phyloP scores from a whole-genome alignment of 805 yeast species.

The Tanozyma kutaoensis region DNA sequence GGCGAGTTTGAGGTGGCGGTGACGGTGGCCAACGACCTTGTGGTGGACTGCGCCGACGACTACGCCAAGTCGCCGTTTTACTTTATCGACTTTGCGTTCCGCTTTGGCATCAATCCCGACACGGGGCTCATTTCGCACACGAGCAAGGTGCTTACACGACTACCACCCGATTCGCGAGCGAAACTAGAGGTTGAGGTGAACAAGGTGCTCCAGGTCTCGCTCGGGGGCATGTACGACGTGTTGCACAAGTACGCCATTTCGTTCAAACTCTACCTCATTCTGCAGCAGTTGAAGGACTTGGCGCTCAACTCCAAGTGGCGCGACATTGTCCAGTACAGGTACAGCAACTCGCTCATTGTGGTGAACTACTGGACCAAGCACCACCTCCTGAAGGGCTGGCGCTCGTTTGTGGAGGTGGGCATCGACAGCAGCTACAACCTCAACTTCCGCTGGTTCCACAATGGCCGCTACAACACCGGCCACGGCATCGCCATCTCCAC shows the following conservation, averaged over 20 bases:
- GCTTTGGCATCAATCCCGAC: constrained; percentile 34
- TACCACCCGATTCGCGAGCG: constrained; percentile 17
- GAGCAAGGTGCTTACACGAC: constrained; percentile 11
- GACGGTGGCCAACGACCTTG: constrained; percentile 52
- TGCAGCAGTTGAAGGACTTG: constrained; percentile 40
- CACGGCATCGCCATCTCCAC: constrained; percentile 17
- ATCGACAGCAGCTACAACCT: constrained; percentile 33
- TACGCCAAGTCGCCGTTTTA: constrained; percentile 47
- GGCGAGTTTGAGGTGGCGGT: constrained; percentile 50
- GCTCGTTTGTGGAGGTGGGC: constrained; percentile 50
- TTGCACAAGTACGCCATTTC: constrained; percentile 49
- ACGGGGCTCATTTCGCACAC: constrained; percentile 17
- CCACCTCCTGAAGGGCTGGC: constrained; percentile 29
- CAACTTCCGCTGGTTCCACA: constrained; percentile 50
- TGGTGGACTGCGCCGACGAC: constrained; percentile 35
- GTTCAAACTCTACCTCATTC: constrained; percentile 48
- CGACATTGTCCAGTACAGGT: constrained; percentile 43
- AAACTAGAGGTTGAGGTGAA: constrained; percentile 47
- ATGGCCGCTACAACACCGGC: constrained; percentile 26
- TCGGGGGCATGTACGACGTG: constrained; percentile 41
- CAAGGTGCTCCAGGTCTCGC: constrained; percentile 20
- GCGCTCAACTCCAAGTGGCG: constrained; percentile 38
- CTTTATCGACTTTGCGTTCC: constrained; percentile 62
- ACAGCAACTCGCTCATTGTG: constrained; percentile 38
- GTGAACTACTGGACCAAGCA: constrained; percentile 51